A percentile compares a stretch with the other conserved stretches of the same genome.
Evolutionary conservation across 306 rosid species (phyloP).

Genomic region (Datisca glomerata): DNA sequence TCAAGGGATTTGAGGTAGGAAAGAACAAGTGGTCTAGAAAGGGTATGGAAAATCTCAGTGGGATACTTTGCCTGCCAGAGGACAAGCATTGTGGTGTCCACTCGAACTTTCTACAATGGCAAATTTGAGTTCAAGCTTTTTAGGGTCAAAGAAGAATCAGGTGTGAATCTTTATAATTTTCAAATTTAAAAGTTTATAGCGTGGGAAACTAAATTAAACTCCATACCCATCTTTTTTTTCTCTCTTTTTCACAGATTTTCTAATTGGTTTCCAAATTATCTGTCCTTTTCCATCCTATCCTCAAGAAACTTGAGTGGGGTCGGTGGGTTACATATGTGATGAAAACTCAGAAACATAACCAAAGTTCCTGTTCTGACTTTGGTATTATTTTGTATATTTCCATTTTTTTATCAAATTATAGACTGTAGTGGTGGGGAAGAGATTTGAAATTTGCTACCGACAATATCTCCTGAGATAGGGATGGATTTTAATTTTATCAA

Average conservation of each 20-base stretch:
- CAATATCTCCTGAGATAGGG: too few relatives aligned
- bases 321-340: background rate
- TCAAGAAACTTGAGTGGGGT: background rate
- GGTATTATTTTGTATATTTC: too few relatives aligned
- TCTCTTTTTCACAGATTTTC: background rate
- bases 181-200: background rate
- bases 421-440: too few relatives aligned
- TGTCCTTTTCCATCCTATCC: background rate
- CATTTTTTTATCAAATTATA: too few relatives aligned
- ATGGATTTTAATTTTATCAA: too few relatives aligned
- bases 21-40: conserved; percentile 8
- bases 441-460: too few relatives aligned
- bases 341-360: too few relatives aligned
- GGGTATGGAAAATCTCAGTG: conserved; percentile 40
- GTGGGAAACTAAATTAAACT: background rate
- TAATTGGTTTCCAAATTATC: background rate
- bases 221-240: background rate
- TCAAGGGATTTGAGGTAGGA: conserved; percentile 17
- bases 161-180: background rate
- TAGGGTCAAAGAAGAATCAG: background rate
- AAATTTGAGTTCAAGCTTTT: conserved; percentile 2
- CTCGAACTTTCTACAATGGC: conserved; percentile 42
- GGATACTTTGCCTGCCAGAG: conserved; percentile 70
- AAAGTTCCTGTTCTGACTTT: too few relatives aligned
- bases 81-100: conserved; percentile 70